phyloP scores from a whole-genome alignment of 805 yeast species.

The Candida nitratophila region DNA sequence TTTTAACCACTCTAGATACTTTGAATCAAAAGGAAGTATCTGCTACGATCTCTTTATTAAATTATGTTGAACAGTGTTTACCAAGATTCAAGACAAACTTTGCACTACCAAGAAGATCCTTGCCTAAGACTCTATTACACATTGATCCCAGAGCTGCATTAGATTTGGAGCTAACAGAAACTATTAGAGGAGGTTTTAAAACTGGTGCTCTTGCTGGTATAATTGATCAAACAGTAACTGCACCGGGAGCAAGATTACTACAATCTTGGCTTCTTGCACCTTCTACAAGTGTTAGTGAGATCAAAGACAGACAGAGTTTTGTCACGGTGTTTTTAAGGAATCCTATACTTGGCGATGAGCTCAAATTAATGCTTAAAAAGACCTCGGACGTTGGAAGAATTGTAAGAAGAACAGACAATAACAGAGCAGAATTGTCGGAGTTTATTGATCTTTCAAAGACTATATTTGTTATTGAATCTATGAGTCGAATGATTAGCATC shows the following conservation, averaged over 20 bases:
- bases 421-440: conserved; percentile 22
- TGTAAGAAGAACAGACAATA: conserved; percentile 48
- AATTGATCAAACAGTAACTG: conserved; percentile 67
- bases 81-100: conserved; percentile 62
- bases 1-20: conserved; percentile 19
- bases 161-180: conserved; percentile 63
- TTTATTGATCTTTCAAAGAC: conserved; percentile 23
- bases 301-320: conserved; percentile 46
- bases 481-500: conserved; percentile 14
- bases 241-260: conserved; percentile 74
- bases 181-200: conserved; percentile 48
- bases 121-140: conserved; percentile 50
- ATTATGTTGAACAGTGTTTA: conserved; percentile 66
- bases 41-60: conserved; percentile 56
- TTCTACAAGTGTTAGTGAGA: conserved; percentile 48
- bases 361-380: conserved; percentile 32
- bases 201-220: conserved; percentile 68
- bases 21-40: conserved; percentile 43
- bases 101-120: conserved; percentile 57
- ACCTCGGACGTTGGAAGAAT: conserved; percentile 55
- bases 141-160: conserved; percentile 76
- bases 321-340: conserved; percentile 37
- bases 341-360: conserved; percentile 17
- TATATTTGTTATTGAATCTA: conserved; percentile 18
- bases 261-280: conserved; percentile 83